A percentile compares a stretch with the other conserved stretches of the same genome.
Evolutionary conservation across 78 protist genomes (phyloP).

Genomic region (Tieghemostelium lacteum): DNA sequence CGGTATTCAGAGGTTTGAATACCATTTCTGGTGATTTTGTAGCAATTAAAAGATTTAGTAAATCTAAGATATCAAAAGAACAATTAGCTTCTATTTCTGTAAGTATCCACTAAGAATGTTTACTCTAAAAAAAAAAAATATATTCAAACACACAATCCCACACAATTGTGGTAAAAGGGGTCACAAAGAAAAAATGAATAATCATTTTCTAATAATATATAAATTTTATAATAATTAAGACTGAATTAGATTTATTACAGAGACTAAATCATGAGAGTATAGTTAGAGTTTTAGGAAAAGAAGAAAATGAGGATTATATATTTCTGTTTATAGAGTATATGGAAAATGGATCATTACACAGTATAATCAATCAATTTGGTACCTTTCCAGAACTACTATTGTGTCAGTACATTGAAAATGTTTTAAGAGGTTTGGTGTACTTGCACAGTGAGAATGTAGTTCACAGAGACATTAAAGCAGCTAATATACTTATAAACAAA

Average conservation of each 20-base stretch:
- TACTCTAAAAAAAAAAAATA: too few relatives aligned
- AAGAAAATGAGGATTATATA: slow-evolving; percentile 61
- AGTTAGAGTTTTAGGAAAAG: slow-evolving; percentile 79
- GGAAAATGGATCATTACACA: slow-evolving; percentile 94
- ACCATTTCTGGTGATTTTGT: slow-evolving; percentile 61
- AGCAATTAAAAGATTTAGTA: slow-evolving; percentile 52
- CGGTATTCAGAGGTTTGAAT: slow-evolving; percentile 60
- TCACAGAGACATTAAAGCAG: slow-evolving; percentile 93
- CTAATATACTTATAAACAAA: slow-evolving; percentile 88
- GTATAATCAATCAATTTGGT: slow-evolving; percentile 88
- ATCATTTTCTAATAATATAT: not conserved
- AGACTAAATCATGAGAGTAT: slow-evolving; percentile 87
- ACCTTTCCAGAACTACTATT: slow-evolving; percentile 93
- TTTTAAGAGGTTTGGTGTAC: slow-evolving; percentile 89
- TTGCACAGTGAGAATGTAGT: slow-evolving; percentile 89
- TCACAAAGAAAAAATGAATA: too few relatives aligned
- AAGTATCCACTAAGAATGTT: not conserved
- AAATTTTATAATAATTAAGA: not conserved
- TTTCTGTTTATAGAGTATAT: slow-evolving; percentile 94
- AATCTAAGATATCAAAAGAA: slow-evolving; percentile 64
- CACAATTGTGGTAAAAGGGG: not conserved
- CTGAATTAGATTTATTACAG: slow-evolving; percentile 89
- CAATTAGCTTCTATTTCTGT: slow-evolving; percentile 48
- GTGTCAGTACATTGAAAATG: slow-evolving; percentile 86
- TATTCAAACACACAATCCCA: not conserved